A percentile compares a stretch with the other conserved stretches of the same genome.
Evolutionary conservation across 2,329 filamentous ascomycete genomes (phyloP).

Genomic region (Biscogniauxia mediterranea): DNA sequence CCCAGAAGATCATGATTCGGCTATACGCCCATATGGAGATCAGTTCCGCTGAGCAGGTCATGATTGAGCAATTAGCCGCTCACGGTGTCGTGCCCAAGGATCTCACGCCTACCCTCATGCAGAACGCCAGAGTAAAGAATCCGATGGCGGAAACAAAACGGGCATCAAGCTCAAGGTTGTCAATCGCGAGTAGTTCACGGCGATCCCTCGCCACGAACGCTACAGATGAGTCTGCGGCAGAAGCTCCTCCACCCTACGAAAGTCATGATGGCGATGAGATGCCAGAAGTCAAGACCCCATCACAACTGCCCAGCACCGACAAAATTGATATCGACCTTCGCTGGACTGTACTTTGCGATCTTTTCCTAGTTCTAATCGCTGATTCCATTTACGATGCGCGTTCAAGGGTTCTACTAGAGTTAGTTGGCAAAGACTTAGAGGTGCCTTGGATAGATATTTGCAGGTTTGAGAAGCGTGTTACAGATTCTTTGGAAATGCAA

Average conservation of each 20-base stretch:
- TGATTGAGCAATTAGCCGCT: slow-evolving; percentile 95
- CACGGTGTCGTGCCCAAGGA: slow-evolving; percentile 87
- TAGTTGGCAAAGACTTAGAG: slow-evolving; percentile 75
- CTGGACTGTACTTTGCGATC: slow-evolving; percentile 94
- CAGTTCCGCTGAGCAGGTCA: slow-evolving; percentile 84
- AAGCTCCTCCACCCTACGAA: slow-evolving; percentile 59
- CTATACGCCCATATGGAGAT: slow-evolving; percentile 97
- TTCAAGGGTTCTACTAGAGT: slow-evolving; percentile 79
- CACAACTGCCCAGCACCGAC: slow-evolving; percentile 74
- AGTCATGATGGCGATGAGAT: slow-evolving; percentile 67
- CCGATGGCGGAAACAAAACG: slow-evolving; percentile 61
- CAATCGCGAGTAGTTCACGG: slow-evolving; percentile 26
- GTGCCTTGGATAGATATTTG: slow-evolving; percentile 92
- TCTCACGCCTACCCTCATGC: slow-evolving; percentile 81
- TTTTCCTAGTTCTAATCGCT: slow-evolving; percentile 95
- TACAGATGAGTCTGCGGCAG: slow-evolving; percentile 46
- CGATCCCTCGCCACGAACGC: slow-evolving; percentile 28
- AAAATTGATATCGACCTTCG: slow-evolving; percentile 94
- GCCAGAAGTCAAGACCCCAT: slow-evolving; percentile 77
- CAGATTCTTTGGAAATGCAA: slow-evolving; percentile 96
- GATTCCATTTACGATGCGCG: slow-evolving; percentile 90
- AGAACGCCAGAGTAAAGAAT: slow-evolving; percentile 90
- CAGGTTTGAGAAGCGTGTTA: slow-evolving; percentile 94
- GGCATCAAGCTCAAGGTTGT: slow-evolving; percentile 22
- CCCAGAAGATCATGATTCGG: slow-evolving; percentile 96